These are phyloP conservation scores for Eucalyptus pumila DNA, from an alignment of 345 rosid species.

Conservation along the genomic window DNA sequence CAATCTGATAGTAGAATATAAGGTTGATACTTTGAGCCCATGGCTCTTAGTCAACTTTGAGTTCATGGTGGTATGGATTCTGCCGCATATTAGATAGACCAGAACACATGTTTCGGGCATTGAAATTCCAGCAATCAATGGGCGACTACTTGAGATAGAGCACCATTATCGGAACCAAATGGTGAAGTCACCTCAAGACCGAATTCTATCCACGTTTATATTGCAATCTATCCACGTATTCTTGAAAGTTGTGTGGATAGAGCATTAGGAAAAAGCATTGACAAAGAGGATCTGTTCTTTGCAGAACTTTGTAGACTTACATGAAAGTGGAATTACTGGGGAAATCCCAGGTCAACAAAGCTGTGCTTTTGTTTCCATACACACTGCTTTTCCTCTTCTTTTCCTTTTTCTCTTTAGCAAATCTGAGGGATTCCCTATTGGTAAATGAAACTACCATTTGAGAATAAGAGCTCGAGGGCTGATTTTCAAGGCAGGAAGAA, in stretches of 20 bases:
- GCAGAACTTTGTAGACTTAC: background rate
- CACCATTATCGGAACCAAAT: background rate
- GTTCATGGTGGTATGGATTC: background rate
- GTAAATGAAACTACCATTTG: background rate
- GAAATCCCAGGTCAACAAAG: background rate
- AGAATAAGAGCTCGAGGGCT: background rate
- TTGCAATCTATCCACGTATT: background rate
- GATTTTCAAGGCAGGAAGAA: background rate
- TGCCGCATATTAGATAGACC: background rate
- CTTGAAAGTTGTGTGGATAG: background rate
- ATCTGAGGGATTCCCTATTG: background rate
- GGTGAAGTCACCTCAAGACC: background rate
- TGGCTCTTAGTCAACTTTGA: background rate
- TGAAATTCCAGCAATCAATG: background rate
- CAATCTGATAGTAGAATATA: background rate
- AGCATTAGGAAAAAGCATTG: background rate
- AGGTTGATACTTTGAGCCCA: background rate
- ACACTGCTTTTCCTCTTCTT: background rate
- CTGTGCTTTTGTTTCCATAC: background rate
- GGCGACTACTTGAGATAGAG: background rate
- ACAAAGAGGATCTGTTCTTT: background rate
- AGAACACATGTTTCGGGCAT: background rate
- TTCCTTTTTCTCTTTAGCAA: background rate
- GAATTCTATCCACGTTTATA: background rate
- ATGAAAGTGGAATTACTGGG: background rate